A percentile compares a stretch with the other conserved stretches of the same genome.
Evolutionary conservation across 257 asterid species (phyloP).

Genomic region (Plectranthus barbatus): DNA sequence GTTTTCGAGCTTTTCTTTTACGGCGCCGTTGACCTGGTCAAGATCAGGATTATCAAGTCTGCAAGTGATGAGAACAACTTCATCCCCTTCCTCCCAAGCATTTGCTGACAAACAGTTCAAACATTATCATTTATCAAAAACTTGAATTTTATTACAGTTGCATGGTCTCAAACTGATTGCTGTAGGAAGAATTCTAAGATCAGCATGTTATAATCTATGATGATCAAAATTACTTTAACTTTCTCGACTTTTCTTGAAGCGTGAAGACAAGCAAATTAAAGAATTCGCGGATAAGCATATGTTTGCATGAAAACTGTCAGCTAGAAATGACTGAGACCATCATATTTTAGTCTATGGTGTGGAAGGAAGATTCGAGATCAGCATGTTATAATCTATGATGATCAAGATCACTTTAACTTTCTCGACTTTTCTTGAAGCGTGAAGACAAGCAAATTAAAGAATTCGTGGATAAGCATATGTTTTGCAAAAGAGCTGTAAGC

Average conservation of each 20-base stretch:
- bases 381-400: too few relatives aligned
- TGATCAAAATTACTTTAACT: too few relatives aligned
- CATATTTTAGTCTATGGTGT: too few relatives aligned
- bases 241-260: too few relatives aligned
- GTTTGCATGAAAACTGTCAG: too few relatives aligned
- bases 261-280: too few relatives aligned
- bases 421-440: neutral
- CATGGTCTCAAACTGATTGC: slow-evolving; percentile 2
- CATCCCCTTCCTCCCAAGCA: slow-evolving; percentile 99
- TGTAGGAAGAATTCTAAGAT: neutral
- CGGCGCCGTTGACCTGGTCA: slow-evolving; percentile 60
- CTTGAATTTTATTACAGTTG: neutral
- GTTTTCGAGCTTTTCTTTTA: slow-evolving; percentile 57
- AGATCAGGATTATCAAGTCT: slow-evolving; percentile 73
- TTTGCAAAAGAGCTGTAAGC: neutral
- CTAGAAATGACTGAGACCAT: too few relatives aligned
- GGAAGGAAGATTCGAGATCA: too few relatives aligned
- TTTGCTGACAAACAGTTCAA: slow-evolving; percentile 47
- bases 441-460: neutral
- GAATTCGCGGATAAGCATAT: too few relatives aligned
- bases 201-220: too few relatives aligned
- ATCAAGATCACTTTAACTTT: too few relatives aligned
- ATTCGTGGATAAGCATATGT: neutral
- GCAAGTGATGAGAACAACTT: slow-evolving; percentile 83
- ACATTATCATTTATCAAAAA: neutral